Base-by-base conservation (phyloP, 495 filamentous ascomycete species). In the Delitschia confertaspora region DNA sequence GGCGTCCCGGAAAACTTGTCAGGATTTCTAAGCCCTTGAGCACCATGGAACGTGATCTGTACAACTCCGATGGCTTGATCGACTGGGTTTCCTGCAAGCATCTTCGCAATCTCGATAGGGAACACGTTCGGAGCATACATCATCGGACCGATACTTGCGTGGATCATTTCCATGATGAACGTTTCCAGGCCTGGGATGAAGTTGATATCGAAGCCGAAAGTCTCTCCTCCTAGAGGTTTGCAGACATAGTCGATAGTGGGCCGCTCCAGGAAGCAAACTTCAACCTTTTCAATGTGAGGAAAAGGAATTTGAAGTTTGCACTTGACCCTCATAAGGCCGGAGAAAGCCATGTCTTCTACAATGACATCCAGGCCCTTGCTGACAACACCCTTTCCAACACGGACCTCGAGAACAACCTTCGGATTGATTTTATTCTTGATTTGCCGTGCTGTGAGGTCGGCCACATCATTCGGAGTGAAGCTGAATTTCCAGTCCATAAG, bases 401-500 rank as follows among this genome's bases (percentile, higher is more conserved):
- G 74, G 35, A 96, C 83, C 60, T 96, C 91, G 7, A 99, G 73
- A 4, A 94, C 83, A 45, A 99, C 73, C 66, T 96, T 99, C 6
- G 91, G 91, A 60, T 99, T 95, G 61, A 95, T 72, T 67, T 93
- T 95, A 64, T 89, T 83, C 67, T 86, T 91, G 51, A 93, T 61
- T 58, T 99, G 91, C 32, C 82, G 79, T 16, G 78, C 69, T 4
- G 91, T 99, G 72, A 99, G 71, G 65, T 99, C 91, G 46, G 82
- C 77, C 7, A 73, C 82, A 62, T 99, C 91, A 53, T 89, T 95
- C 6, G 91, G 91, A 0, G 84, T 96, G 64, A 99, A 99, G 67
- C 88, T 95, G 65, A 99, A 96, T 53, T 93, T 88, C 91, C 91
- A 99, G 59, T 99, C 91, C 93, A 96, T 99, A 41, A 96, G 74